Evolutionary conservation across 2,329 filamentous ascomycete species (phyloP), one percentile per base, ranked within the genome.

Genomic region (Passalora sequoiae): DNA sequence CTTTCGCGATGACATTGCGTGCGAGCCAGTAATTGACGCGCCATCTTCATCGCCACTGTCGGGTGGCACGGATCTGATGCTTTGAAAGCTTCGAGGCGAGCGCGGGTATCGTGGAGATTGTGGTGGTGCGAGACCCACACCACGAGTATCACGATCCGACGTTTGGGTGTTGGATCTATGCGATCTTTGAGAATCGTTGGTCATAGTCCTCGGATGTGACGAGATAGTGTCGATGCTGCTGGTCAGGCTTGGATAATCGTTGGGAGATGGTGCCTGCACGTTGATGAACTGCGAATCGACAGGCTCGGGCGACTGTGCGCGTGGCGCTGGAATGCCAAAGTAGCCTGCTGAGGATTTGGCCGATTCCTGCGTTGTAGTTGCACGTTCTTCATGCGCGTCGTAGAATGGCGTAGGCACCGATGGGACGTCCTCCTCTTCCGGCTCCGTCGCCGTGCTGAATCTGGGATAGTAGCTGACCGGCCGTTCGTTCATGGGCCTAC

Each of bases 1-100:
- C 60, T 92, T 92, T 31, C 89, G 79, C n/a, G 78, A 86, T 40
- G 73, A 74, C 9, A 72, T 69, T n/a, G 67, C 69, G 45, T 74
- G 70, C 2, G 75, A 77, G 57, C 75, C 74, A 33, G 74, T 75
- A 46, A 91, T 86, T 9, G 53, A 54, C 9, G 41, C 46, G 8
- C 37, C 44, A 42, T 88, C 84, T 38, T 89, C 86, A 46, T 78
- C 76, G 1, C 79, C 82, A 20, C 78, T 80, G 43, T 73, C 69
- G 4, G 58, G 63, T 17, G 59, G 63, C 8, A 70, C 66, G 8
- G 72, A 72, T 36, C 69, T 59, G 24, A 71, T 68, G 56, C 69
- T 73, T n/a, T 71, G 58, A 31, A 61, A 56, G 44, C 62, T 65
- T 17, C 62, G 52, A 12, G 70, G 64, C n/a, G 70, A 69, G 20